Percentiles rank a stretch among this genome's conserved stretches.
Evolutionary conservation across 768 basidiomycete species (phyloP).

Genomic region (Ramaria sp.): DNA sequence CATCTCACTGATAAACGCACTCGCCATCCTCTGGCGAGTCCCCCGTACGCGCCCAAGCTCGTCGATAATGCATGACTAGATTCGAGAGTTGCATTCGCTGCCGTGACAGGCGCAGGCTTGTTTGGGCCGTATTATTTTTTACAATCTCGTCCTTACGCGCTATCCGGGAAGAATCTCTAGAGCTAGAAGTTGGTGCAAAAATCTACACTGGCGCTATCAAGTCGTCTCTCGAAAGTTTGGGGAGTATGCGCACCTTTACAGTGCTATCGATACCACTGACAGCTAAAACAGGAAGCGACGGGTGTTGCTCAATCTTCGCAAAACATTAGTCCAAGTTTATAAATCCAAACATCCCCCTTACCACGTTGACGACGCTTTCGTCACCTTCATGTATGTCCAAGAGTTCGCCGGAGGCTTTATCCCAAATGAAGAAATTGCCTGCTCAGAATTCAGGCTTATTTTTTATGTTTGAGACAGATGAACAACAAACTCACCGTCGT

Average conservation of each 20-base stretch:
- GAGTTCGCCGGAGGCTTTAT: conserved; percentile 50
- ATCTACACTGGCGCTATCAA: conserved; percentile 30
- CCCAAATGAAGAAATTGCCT: conserved; percentile 82
- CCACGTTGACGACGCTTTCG: conserved; percentile 65
- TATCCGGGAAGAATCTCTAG: conserved; percentile 44
- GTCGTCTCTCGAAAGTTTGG: not conserved
- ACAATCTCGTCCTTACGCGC: conserved; percentile 44
- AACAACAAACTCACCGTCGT: conserved; percentile 36
- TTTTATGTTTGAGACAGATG: not conserved
- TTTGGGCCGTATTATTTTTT: conserved; percentile 30
- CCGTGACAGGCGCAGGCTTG: not conserved
- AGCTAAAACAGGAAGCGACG: conserved; percentile 69
- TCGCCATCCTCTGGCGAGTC: not conserved
- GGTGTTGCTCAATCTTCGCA: conserved; percentile 59
- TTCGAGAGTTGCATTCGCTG: conserved; percentile 18
- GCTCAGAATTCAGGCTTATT: not conserved
- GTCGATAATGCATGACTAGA: conserved; percentile 21
- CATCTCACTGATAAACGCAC: not conserved
- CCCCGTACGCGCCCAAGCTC: conserved; percentile 14
- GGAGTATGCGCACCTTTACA: conserved; percentile 48
- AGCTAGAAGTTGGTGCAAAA: conserved; percentile 45
- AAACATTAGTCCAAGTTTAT: not conserved
- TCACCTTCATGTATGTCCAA: conserved; percentile 82
- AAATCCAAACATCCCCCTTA: not conserved
- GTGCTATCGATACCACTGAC: conserved; percentile 81